Conservation (phyloP, 495 filamentous ascomycete genomes). For the Penicillium desertorum region DNA sequence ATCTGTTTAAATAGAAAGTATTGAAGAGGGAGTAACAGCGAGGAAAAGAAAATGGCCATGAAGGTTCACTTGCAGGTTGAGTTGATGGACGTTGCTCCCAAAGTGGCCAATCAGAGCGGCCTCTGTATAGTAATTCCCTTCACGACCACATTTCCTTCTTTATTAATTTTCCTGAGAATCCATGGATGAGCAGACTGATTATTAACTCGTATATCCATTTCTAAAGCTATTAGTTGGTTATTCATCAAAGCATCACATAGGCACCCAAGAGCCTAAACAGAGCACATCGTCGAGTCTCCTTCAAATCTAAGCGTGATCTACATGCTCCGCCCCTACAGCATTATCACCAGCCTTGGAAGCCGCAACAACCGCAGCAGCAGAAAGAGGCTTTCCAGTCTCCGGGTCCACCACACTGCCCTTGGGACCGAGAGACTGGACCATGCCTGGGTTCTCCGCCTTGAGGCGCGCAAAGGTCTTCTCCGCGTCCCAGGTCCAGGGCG, state of each 20-base stretch:
- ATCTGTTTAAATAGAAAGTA: no score
- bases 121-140: neutral
- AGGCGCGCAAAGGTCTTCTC: constrained; percentile 56
- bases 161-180: no score
- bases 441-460: constrained; percentile 54
- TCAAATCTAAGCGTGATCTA: constrained; percentile 22
- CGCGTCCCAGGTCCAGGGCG: constrained; percentile 63
- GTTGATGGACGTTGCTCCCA: constrained; percentile 19
- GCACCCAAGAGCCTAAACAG: neutral
- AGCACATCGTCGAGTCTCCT: neutral
- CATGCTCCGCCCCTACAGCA: constrained; percentile 26
- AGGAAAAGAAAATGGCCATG: neutral
- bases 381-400: constrained; percentile 39
- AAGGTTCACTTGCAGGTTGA: neutral
- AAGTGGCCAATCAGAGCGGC: constrained; percentile 35
- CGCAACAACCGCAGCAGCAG: constrained; percentile 10
- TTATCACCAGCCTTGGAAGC: constrained; percentile 19
- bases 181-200: neutral
- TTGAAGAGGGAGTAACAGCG: neutral
- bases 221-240: neutral
- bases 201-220: neutral
- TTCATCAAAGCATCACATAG: neutral
- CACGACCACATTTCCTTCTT: no score
- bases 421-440: constrained; percentile 42
- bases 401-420: constrained; percentile 51